Percentiles rank a stretch among this genome's conserved stretches.
Evolutionary conservation across 345 rosid genomes (phyloP).

Genomic region (Corchorus capsularis): DNA sequence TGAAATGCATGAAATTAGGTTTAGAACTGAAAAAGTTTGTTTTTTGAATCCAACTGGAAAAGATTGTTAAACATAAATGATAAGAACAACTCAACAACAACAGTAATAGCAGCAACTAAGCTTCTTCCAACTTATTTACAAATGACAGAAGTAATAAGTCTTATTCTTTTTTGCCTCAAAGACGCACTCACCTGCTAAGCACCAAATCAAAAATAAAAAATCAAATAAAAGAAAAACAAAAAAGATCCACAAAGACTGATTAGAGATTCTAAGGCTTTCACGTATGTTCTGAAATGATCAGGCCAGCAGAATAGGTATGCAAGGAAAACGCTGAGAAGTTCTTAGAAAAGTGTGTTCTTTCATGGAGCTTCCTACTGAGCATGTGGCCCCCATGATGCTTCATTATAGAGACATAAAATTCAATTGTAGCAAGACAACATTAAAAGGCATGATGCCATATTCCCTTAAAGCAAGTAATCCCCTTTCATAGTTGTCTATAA

Average conservation of each 20-base stretch:
- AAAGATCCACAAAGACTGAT: not conserved
- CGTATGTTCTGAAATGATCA: not conserved
- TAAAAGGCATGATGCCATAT: not conserved
- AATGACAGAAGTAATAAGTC: not conserved
- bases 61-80: not conserved
- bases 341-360: conserved; percentile 5
- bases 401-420: conserved; percentile 1
- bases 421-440: conserved; percentile 10
- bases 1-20: not conserved
- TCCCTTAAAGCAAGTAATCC: not conserved
- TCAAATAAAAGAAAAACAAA: not conserved
- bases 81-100: not conserved
- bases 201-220: not conserved
- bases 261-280: not conserved
- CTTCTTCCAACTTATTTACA: conserved; percentile 3
- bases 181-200: not conserved
- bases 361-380: conserved; percentile 4
- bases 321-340: not conserved
- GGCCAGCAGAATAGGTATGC: not conserved
- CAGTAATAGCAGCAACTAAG: not conserved
- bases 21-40: not conserved
- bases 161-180: not conserved
- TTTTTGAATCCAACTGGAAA: not conserved
- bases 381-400: conserved; percentile 7
- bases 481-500: not conserved